Percentiles rank a stretch among this genome's conserved stretches.
These are phyloP conservation scores for Candida gorgasii DNA, from an alignment of 805 yeast species.

Conservation along the genomic window DNA sequence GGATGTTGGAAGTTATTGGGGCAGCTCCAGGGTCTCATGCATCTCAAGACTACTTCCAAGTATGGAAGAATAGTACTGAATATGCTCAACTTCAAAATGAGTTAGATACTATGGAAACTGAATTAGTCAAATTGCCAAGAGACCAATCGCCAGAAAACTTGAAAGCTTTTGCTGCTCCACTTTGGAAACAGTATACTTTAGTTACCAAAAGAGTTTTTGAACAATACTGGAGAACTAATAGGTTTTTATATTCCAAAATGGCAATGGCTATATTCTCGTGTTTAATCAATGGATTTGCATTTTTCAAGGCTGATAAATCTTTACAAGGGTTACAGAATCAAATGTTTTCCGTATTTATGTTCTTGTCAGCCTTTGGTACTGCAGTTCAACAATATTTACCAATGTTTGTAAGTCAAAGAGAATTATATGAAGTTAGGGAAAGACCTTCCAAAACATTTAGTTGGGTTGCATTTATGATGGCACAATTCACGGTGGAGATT, in stretches of 20 bases:
- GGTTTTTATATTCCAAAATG: constrained; percentile 62
- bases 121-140: constrained; percentile 51
- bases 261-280: constrained; percentile 56
- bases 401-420: constrained; percentile 45
- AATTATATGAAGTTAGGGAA: constrained; percentile 49
- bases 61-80: constrained; percentile 65
- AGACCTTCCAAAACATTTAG: constrained; percentile 44
- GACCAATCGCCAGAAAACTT: constrained; percentile 26
- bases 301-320: constrained; percentile 63
- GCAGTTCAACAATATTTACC: constrained; percentile 43
- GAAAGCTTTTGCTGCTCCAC: constrained; percentile 30
- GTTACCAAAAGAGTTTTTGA: constrained; percentile 26
- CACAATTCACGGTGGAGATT: constrained; percentile 47
- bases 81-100: constrained; percentile 56
- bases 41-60: constrained; percentile 68
- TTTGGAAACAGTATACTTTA: constrained; percentile 34
- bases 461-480: constrained; percentile 43
- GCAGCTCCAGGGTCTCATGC: constrained; percentile 82
- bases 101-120: constrained; percentile 48
- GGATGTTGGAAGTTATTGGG: constrained; percentile 87
- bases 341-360: constrained; percentile 51
- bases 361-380: constrained; percentile 37
- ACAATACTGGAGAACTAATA: constrained; percentile 57
- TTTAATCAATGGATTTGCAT: constrained; percentile 71
- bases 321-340: constrained; percentile 67